Evolutionary conservation across 805 yeast species (phyloP), one percentile per base, ranked within the genome.

Genomic region (Teunomyces gatunensis): DNA sequence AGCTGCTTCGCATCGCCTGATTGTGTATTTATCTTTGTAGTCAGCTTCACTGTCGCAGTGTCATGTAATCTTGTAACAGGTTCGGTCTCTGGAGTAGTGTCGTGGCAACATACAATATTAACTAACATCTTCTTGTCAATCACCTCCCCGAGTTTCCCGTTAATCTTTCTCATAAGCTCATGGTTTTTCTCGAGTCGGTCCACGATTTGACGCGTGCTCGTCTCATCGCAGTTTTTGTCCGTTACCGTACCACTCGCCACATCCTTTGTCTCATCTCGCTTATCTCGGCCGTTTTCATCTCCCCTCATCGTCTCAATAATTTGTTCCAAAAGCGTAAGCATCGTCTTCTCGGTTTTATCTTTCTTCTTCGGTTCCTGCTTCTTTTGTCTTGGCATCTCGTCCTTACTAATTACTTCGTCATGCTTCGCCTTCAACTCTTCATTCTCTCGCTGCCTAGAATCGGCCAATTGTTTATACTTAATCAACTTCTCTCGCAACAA

Each of bases 401-500:
- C 23, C 9, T 15, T 28, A 13, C 41, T 18, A 25, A 20, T 15
- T n/a, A 13, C 25, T 15, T 13, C 5, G 18, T 10, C 7, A 21
- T 21, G 21, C 12, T 30, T 30, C 10, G 18, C 30, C 35, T 25
- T 41, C 30, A 42, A 36, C 18, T 42, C 44, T 27, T 37, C 50
- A n/a, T 37, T 40, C 43, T 44, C 50, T 34, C 35, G 39, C 9
- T 25, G n/a, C 13, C 41, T 39, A 3, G 27, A 43, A 12, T 49
- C 53, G 5, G 51, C 48, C 29, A 49, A 37, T 13, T 48, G 52
- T 52, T 67, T 68, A 43, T 70, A 70, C 55, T 70, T 70, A 39
- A 57, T 55, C 42, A 70, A 59, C 48, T 70, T 70, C 23, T 57
- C 59, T 17, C 73, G 55, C 25, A 70, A 54, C 23, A 69, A 54